Conservation (phyloP, 805 yeast genomes). For the Sugiyamaella smithiae region DNA sequence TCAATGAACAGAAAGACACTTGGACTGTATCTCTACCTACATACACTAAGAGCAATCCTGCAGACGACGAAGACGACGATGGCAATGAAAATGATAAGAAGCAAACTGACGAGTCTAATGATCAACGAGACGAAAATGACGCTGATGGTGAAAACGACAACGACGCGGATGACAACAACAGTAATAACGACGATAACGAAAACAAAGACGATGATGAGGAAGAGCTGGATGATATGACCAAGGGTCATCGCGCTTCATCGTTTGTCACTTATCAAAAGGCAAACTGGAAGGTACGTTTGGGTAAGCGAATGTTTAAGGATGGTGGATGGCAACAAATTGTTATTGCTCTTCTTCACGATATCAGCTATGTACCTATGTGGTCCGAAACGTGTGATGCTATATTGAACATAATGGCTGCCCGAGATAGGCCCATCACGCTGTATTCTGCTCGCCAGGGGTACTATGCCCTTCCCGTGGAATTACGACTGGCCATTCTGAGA, state of each 20-base stretch:
- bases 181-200: conserved; percentile 22
- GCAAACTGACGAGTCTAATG: conserved; percentile 31
- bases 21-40: conserved; percentile 34
- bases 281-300: conserved; percentile 73
- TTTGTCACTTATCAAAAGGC: conserved; percentile 24
- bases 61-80: conserved; percentile 29
- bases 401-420: conserved; percentile 57
- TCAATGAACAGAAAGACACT: conserved; percentile 43
- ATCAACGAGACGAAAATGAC: conserved; percentile 28
- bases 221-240: conserved; percentile 30
- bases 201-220: conserved; percentile 33
- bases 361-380: conserved; percentile 57
- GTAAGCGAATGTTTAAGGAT: conserved; percentile 70
- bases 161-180: conserved; percentile 34
- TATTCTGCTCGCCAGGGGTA: conserved; percentile 53
- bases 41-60: conserved; percentile 12
- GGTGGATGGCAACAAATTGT: conserved; percentile 83
- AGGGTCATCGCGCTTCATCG: conserved; percentile 20
- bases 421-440: conserved; percentile 44
- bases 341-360: conserved; percentile 65
- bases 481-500: conserved; percentile 56
- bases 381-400: conserved; percentile 48
- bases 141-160: conserved; percentile 23
- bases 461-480: conserved; percentile 49
- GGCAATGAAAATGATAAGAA: conserved; percentile 31